Percentiles rank a stretch among this genome's conserved stretches.
These are phyloP conservation scores for Cystoisospora suis DNA, from an alignment of 169 alveolate genomes.

Conservation along the genomic window DNA sequence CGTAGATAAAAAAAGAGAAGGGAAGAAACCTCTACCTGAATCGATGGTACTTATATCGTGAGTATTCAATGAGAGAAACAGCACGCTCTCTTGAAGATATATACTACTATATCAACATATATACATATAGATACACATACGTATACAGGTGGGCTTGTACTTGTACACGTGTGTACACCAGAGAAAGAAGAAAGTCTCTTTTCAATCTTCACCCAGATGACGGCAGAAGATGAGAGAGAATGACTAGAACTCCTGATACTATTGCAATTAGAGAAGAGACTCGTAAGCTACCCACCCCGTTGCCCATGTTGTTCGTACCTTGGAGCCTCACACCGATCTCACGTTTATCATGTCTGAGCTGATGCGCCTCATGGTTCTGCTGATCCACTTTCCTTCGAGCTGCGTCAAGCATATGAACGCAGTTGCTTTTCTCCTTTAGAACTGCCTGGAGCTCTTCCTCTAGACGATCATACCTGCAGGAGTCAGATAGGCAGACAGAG, in stretches of 20 bases:
- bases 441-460: not conserved
- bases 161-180: not conserved
- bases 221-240: too few relatives aligned
- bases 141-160: not conserved
- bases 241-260: too few relatives aligned
- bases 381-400: not conserved
- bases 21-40: too few relatives aligned
- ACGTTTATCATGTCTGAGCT: not conserved
- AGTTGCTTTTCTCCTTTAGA: not conserved
- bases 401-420: conserved; percentile 9
- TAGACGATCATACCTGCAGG: not conserved
- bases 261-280: too few relatives aligned
- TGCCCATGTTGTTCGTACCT: not conserved
- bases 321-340: not conserved
- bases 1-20: too few relatives aligned
- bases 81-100: not conserved
- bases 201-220: too few relatives aligned
- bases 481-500: too few relatives aligned
- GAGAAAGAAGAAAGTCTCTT: too few relatives aligned
- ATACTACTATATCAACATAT: not conserved
- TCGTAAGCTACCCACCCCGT: not conserved
- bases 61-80: too few relatives aligned
- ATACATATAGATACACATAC: not conserved
- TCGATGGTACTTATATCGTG: too few relatives aligned
- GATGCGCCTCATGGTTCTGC: not conserved